Base-by-base conservation (phyloP, 306 rosid species). In the Cicer arietinum region DNA sequence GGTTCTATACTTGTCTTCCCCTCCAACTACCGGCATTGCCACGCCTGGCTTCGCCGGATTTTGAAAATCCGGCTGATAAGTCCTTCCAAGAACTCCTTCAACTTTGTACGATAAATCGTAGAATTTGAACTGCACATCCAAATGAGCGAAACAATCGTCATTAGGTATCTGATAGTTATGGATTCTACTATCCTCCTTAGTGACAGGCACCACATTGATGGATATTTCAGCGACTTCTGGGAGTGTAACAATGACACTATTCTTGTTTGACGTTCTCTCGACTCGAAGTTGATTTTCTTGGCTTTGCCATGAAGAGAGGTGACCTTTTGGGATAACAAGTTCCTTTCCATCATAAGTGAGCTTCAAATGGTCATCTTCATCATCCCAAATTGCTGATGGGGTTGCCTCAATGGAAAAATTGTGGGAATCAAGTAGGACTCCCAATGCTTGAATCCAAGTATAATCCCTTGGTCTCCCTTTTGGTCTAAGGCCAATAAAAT, bases 401-500 rank as follows among this genome's bases (percentile, higher is more conserved):
- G 74, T 85, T 77, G 98, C 94, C 79, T 90, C 90, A 12, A 92
- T 73, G 16, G 96, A 84, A 71, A 90, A 77, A 40, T 66, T 79
- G 67, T 84, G 77, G 8, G 89, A 71, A 44, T 68, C 84, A 58
- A 82, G 87, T 73, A 90, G 91, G 47, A 92, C 17, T 35, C 94
- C 96, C 0, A 92, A 82, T 25, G 96, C 91, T 82, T 92, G 98
- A 72, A 92, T 92, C 96, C 96, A 92, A 2, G 94, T 89, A 61
- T 86, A 90, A 77, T 90, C 96, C 53, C 94, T 80, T 16, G 77
- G 8, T 74, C 92, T 54, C 1, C 88, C 89, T 3, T 67, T 75
- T 0, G 91, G 98, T 61, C 98, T 81, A 6, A 87, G 89, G 6
- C 98, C 98, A 6, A 89, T 87, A 84, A 92, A 92, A 17, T 62